Percentiles rank a stretch among this genome's conserved stretches.
Conservation (phyloP, 148 eudicot species). For the Amaranthus palmeri region DNA sequence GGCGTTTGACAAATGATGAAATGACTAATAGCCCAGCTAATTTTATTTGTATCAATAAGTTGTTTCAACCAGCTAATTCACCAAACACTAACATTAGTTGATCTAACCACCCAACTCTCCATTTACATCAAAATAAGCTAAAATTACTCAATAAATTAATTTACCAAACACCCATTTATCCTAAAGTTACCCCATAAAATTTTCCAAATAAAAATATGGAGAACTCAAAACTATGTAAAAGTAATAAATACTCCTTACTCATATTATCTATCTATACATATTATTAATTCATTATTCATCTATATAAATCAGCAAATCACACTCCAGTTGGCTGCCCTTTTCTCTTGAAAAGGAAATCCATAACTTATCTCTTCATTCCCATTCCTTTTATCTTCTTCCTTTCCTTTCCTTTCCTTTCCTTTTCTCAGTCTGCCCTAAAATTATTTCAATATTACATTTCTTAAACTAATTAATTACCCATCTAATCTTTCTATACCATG, state of each 20-base stretch:
- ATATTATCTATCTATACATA: too few species aligned
- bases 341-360: conserved; percentile 8
- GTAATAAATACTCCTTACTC: neutral
- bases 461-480: conserved; percentile 1
- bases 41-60: too few species aligned
- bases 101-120: neutral
- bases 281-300: neutral
- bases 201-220: too few species aligned
- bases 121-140: neutral
- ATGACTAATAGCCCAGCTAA: too few species aligned
- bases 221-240: too few species aligned
- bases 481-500: conserved; percentile 1
- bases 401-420: neutral
- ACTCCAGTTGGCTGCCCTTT: conserved; percentile 18
- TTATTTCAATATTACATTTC: neutral
- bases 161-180: too few species aligned
- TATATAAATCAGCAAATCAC: conserved; percentile 17
- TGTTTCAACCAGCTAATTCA: too few species aligned
- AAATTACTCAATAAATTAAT: too few species aligned
- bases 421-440: conserved; percentile 18
- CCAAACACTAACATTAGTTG: neutral
- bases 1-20: too few species aligned
- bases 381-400: neutral
- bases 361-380: neutral
- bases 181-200: too few species aligned